Conservation (phyloP, 148 eudicot genomes). For the Amaranthus palmeri region DNA sequence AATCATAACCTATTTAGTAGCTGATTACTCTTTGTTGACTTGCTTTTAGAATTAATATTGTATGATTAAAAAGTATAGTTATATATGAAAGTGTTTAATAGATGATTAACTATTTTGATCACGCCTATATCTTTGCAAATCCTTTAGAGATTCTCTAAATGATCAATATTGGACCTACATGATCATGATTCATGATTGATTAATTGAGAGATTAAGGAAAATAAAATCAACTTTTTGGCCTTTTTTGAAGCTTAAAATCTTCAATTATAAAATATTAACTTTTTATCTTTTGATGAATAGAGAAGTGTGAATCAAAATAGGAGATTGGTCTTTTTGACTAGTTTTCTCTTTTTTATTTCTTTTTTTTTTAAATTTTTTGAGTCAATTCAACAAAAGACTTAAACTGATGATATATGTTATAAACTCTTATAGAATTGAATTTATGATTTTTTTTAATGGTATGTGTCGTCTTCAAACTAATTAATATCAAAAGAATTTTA, state of each 20-base stretch:
- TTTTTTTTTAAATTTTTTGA: no score
- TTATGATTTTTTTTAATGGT: no score
- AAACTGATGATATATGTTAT: no score
- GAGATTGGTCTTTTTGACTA: no score
- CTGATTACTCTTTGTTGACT: slow-evolving; percentile 13
- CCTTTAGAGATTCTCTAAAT: slow-evolving; percentile 13
- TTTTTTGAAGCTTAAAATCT: neutral
- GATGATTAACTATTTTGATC: slow-evolving; percentile 20
- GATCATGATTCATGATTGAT: slow-evolving; percentile 21
- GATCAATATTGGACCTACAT: slow-evolving; percentile 33
- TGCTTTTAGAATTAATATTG: neutral
- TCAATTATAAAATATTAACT: no score
- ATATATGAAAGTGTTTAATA: neutral
- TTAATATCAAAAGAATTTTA: no score
- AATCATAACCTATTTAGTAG: slow-evolving; percentile 11
- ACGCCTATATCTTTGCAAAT: slow-evolving; percentile 24
- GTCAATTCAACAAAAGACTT: no score
- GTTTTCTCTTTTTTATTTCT: no score
- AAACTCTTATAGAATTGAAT: no score
- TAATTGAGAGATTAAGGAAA: neutral
- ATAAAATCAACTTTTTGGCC: neutral
- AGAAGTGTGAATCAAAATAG: no score
- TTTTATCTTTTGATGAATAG: no score
- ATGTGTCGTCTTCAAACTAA: no score
- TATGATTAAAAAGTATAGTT: slow-evolving; percentile 9